phyloP scores from a whole-genome alignment of 371 early-diverging fungal genomes.

The Mucor lusitanicus region DNA sequence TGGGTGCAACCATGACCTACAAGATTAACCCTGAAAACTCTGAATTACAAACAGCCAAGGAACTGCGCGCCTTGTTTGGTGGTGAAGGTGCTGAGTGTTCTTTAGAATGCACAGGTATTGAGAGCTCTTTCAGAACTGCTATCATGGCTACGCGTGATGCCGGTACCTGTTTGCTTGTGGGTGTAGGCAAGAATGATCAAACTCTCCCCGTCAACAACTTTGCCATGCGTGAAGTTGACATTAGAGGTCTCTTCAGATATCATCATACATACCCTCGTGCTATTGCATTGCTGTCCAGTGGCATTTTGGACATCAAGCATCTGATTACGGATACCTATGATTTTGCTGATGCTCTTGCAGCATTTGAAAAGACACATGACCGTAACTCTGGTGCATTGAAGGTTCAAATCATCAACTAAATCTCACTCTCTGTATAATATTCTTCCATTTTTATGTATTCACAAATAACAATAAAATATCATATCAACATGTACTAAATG shows the following conservation, averaged over 20 bases:
- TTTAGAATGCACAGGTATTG: constrained; percentile 51
- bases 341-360: constrained; percentile 46
- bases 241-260: constrained; percentile 43
- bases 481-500: too few species aligned
- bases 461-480: background rate
- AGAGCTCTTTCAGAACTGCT: constrained; percentile 44
- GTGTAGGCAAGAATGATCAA: constrained; percentile 51
- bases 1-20: constrained; percentile 42
- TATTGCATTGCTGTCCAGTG: constrained; percentile 35
- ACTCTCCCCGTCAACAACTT: constrained; percentile 48
- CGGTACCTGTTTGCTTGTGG: constrained; percentile 46
- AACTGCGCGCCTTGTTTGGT: constrained; percentile 31
- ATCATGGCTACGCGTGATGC: constrained; percentile 48
- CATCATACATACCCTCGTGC: constrained; percentile 53
- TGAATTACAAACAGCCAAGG: constrained; percentile 36
- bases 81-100: constrained; percentile 43
- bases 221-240: constrained; percentile 54
- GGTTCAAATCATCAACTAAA: constrained; percentile 45
- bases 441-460: background rate
- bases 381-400: constrained; percentile 43
- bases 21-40: constrained; percentile 33
- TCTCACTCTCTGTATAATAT: background rate
- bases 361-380: constrained; percentile 43
- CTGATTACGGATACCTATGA: constrained; percentile 42
- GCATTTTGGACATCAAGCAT: constrained; percentile 41